Percentiles rank a stretch among this genome's conserved stretches.
These are phyloP conservation scores for Cucurbita moschata DNA, from an alignment of 306 rosid genomes.

Conservation along the genomic window DNA sequence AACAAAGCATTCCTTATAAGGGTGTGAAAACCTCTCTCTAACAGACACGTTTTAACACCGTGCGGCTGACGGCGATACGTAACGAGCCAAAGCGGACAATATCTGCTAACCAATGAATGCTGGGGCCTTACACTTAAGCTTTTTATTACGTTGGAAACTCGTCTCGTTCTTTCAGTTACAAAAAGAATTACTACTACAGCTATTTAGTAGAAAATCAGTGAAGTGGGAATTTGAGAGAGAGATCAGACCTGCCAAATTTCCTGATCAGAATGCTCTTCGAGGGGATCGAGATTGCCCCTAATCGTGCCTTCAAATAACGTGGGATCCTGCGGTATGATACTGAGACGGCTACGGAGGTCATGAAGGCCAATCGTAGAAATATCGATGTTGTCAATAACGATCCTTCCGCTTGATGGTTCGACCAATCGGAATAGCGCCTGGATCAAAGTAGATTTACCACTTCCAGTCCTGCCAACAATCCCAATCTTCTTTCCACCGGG, in stretches of 20 bases:
- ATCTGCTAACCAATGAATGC: neutral
- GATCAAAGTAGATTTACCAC: slow-evolving; percentile 91
- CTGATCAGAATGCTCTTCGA: slow-evolving; percentile 72
- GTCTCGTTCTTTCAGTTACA: neutral
- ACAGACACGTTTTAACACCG: too few species aligned
- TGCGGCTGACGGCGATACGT: too few species aligned
- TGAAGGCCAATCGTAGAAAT: slow-evolving; percentile 74
- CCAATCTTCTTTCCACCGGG: slow-evolving; percentile 93
- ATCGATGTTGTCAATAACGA: slow-evolving; percentile 64
- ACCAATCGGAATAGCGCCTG: slow-evolving; percentile 83
- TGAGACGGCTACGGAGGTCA: slow-evolving; percentile 75
- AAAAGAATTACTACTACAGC: neutral
- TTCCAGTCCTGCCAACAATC: slow-evolving; percentile 89
- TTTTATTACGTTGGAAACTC: neutral
- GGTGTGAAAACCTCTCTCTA: too few species aligned
- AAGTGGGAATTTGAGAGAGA: neutral
- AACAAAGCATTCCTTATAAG: too few species aligned
- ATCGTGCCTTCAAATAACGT: slow-evolving; percentile 92
- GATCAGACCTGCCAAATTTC: slow-evolving; percentile 70
- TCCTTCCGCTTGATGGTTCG: slow-evolving; percentile 67
- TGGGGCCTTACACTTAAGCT: neutral
- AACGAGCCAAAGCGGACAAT: too few species aligned
- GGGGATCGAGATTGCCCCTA: slow-evolving; percentile 76
- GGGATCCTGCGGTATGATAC: slow-evolving; percentile 97
- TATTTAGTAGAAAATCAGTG: neutral